Conservation (phyloP, 768 basidiomycete genomes). For the Lentinula aciculospora region DNA sequence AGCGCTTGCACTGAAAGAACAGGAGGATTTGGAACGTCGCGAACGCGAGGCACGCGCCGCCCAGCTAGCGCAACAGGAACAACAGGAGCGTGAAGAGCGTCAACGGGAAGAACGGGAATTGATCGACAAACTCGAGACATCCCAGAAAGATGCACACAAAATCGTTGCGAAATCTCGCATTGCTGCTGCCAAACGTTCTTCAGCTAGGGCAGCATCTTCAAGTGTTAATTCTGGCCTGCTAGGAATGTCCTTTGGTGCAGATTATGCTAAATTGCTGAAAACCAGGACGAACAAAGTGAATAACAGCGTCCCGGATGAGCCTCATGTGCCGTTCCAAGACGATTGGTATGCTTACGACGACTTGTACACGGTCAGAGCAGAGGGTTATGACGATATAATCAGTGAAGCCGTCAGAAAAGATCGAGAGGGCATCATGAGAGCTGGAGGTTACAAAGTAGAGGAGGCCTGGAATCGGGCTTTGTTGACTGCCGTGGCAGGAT, state of each 20-base stretch:
- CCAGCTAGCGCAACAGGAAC: slow-evolving; percentile 26
- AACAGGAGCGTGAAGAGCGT: slow-evolving; percentile 29
- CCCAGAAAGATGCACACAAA: slow-evolving; percentile 62
- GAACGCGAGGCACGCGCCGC: slow-evolving; percentile 60
- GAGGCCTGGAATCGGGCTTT: slow-evolving; percentile 86
- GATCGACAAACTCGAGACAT: slow-evolving; percentile 78
- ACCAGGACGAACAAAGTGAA: slow-evolving; percentile 58
- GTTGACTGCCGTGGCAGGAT: slow-evolving; percentile 62
- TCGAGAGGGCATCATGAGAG: slow-evolving; percentile 73
- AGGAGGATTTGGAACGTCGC: slow-evolving; percentile 73
- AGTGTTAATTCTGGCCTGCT: slow-evolving; percentile 14
- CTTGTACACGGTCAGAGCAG: slow-evolving; percentile 45
- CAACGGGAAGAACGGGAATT: slow-evolving; percentile 69
- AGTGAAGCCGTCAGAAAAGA: slow-evolving; percentile 77
- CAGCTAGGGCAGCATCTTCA: slow-evolving; percentile 42
- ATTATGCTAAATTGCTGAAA: slow-evolving; percentile 46
- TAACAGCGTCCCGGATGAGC: slow-evolving; percentile 66
- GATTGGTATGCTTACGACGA: slow-evolving; percentile 74
- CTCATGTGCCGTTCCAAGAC: slow-evolving; percentile 76
- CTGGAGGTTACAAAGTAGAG: slow-evolving; percentile 75
- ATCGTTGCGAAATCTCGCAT: slow-evolving; percentile 66
- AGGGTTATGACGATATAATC: slow-evolving; percentile 63
- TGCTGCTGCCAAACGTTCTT: slow-evolving; percentile 55
- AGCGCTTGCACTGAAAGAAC: slow-evolving; percentile 62
- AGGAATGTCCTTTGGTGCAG: slow-evolving; percentile 33